Evolutionary conservation across 768 basidiomycete genomes (phyloP).

Genomic region (Amanita brunnescens): DNA sequence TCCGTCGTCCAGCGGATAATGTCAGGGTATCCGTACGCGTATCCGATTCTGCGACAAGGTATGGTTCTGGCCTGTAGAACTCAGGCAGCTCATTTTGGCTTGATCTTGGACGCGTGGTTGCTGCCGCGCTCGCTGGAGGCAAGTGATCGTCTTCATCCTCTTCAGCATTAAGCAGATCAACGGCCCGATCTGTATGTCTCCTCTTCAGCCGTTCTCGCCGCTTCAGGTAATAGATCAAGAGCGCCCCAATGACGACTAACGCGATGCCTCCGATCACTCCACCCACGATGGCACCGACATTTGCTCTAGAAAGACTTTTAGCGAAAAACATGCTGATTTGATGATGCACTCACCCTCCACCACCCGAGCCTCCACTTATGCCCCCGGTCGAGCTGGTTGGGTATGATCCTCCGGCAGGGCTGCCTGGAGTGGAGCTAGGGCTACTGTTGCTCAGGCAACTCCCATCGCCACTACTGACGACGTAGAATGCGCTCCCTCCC

Average conservation of each 20-base stretch:
- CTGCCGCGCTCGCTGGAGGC: conserved; percentile 8
- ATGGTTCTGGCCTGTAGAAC: conserved; percentile 71
- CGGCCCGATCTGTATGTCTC: conserved; percentile 45
- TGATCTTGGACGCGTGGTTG: background rate
- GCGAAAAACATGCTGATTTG: background rate
- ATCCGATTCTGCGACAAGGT: conserved; percentile 50
- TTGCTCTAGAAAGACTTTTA: conserved; percentile 10
- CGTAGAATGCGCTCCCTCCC: conserved; percentile 54
- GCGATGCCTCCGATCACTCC: conserved; percentile 51
- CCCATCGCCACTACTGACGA: conserved; percentile 40
- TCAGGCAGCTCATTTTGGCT: conserved; percentile 48
- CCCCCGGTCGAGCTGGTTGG: conserved; percentile 43
- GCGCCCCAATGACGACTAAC: conserved; percentile 30
- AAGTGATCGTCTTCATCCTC: conserved; percentile 42
- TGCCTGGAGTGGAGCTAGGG: conserved; percentile 71
- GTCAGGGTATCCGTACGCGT: conserved; percentile 17
- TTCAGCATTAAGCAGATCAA: conserved; percentile 59
- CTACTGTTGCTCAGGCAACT: conserved; percentile 51
- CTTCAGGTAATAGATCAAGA: conserved; percentile 40
- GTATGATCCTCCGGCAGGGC: conserved; percentile 66
- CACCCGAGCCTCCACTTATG: conserved; percentile 19
- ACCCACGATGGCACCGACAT: conserved; percentile 44
- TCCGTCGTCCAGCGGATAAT: background rate
- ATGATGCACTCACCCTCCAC: conserved; percentile 11
- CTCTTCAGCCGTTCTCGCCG: conserved; percentile 32